phyloP scores from a whole-genome alignment of 495 filamentous ascomycete genomes.

The Usnea hakonensis region DNA sequence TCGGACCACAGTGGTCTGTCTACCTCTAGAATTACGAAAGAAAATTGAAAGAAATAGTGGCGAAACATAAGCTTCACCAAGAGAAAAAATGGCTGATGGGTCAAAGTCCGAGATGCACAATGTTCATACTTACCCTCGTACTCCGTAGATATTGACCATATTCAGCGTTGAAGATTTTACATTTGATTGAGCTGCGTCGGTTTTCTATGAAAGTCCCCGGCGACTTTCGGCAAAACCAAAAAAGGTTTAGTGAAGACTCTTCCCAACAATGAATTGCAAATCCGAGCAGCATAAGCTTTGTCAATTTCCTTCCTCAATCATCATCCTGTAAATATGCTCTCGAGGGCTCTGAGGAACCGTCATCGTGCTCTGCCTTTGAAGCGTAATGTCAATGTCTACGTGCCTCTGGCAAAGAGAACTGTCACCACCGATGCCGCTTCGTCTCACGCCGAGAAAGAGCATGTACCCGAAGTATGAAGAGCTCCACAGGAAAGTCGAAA shows the following conservation, averaged over 20 bases:
- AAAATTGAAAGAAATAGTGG: no score
- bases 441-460: slow-evolving; percentile 76
- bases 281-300: background rate
- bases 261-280: background rate
- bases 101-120: background rate
- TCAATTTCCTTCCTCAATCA: background rate
- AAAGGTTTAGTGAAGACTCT: slow-evolving; percentile 1
- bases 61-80: no score
- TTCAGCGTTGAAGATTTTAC: background rate
- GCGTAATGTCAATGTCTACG: slow-evolving; percentile 6
- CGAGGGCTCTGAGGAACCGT: slow-evolving; percentile 19
- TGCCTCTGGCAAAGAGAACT: slow-evolving; percentile 39
- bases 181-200: background rate
- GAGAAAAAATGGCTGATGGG: background rate
- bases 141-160: no score
- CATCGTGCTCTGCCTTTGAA: slow-evolving; percentile 15
- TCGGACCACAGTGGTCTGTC: background rate
- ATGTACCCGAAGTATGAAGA: slow-evolving; percentile 45
- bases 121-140: background rate
- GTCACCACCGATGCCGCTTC: slow-evolving; percentile 94
- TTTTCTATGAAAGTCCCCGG: background rate
- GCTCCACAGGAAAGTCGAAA: background rate
- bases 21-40: background rate
- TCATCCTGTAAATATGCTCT: slow-evolving; percentile 16
- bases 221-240: background rate